These are phyloP conservation scores for Xylariaceae sp. DNA, from an alignment of 2,329 filamentous ascomycete genomes.

Conservation along the genomic window DNA sequence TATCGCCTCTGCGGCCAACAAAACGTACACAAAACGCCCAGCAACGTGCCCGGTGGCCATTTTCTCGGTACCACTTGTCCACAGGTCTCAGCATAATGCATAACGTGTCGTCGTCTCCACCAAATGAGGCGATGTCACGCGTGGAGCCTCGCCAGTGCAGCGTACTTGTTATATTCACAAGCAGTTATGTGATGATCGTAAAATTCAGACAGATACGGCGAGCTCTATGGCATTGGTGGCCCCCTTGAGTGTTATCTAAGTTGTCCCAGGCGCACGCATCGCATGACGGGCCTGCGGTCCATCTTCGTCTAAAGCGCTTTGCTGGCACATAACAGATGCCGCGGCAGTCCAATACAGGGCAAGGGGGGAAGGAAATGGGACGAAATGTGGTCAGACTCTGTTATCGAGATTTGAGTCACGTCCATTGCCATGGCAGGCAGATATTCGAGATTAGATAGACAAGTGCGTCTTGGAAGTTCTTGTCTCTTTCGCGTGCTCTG, in stretches of 20 bases:
- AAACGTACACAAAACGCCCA: no score
- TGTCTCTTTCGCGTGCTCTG: constrained; percentile 18
- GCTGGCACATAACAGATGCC: constrained; percentile 15
- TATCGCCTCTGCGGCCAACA: no score
- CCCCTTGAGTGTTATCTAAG: no score
- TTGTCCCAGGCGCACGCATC: no score
- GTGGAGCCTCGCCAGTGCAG: constrained; percentile 19
- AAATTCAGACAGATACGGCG: no score
- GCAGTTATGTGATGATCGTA: no score
- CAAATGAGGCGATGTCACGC: constrained; percentile 23
- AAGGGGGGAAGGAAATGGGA: constrained; percentile 9
- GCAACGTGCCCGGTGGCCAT: constrained; percentile 9
- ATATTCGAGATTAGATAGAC: constrained; percentile 12
- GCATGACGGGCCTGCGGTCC: constrained; percentile 13
- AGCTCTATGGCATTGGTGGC: no score
- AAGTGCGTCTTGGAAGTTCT: no score
- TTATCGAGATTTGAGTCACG: constrained; percentile 15
- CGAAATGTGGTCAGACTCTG: constrained; percentile 9
- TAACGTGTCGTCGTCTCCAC: constrained; percentile 18
- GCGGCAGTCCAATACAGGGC: constrained; percentile 7
- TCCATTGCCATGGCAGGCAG: constrained; percentile 11
- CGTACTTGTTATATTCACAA: no score
- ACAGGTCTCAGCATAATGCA: constrained; percentile 9
- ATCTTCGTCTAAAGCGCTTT: constrained; percentile 10
- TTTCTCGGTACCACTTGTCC: constrained; percentile 10